Base-by-base conservation (phyloP, 108 stramenopile species). In the Chaetoceros tenuissimus region DNA sequence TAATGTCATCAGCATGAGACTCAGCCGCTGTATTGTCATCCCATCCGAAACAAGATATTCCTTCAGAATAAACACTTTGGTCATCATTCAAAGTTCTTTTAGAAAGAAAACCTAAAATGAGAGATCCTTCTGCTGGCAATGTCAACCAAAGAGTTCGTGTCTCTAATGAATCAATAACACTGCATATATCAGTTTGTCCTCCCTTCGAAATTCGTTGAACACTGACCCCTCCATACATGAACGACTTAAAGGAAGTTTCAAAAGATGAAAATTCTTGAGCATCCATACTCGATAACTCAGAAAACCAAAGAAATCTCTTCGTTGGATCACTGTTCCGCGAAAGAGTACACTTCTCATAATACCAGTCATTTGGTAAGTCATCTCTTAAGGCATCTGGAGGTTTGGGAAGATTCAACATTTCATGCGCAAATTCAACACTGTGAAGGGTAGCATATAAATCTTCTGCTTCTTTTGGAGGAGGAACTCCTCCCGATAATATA, bases 391-490 rank as follows among this genome's bases (percentile, higher is more conserved):
- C 46, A 49, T 63, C 53, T 28, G 89, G 89, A 25, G 81, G 77
- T 21, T 64, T 73, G 5, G 82, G 82, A n/a, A 92, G 59, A 25
- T 71, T 71, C 7, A 74, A 64, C 59, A 83, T 60, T 58, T 92
- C 90, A 62, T 92, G 82, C 22, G 67, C 59, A 53, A 77, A 80
- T 64, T 87, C 90, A 13, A 85, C 78, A 44, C 72, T 68, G 71
- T 85, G 84, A 30, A 92, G 59, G 1, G 84, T 68, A 16, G 80
- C 82, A 61, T 85, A 87, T 54, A 92, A 64, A 46, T 72, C 70
- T 52, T 87, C 85, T 26, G 90, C 90, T 73, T 92, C 90, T 22
- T 73, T 68, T 22, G 90, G 90, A 17, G 79, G 68, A 17, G 78
- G 46, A 21, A 92, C 85, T 46, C 77, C 71, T 26, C 90, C 90